These are phyloP conservation scores for Leccinum barrowsii DNA, from an alignment of 768 basidiomycete species.

Conservation along the genomic window DNA sequence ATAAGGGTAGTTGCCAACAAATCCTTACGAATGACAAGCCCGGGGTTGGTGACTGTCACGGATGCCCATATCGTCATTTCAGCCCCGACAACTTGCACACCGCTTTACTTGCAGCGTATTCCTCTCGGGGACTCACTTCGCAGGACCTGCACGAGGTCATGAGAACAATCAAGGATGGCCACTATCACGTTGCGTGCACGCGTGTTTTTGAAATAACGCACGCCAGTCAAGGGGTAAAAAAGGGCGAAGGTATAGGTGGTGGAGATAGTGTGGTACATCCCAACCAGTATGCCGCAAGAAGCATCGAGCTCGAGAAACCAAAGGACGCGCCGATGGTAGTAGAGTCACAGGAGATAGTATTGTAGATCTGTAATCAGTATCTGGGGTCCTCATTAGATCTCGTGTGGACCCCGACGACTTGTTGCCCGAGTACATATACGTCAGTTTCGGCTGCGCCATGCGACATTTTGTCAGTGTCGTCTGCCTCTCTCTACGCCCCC, in stretches of 20 bases:
- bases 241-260: slow-evolving; percentile 83
- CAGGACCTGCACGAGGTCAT: slow-evolving; percentile 81
- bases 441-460: slow-evolving; percentile 5
- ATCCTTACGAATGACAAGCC: slow-evolving; percentile 74
- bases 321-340: slow-evolving; percentile 42
- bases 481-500: slow-evolving; percentile 15
- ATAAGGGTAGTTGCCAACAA: slow-evolving; percentile 70
- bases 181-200: slow-evolving; percentile 96
- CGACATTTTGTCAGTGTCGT: slow-evolving; percentile 28
- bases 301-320: slow-evolving; percentile 59
- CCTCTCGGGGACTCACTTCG: slow-evolving; percentile 57
- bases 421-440: slow-evolving; percentile 2
- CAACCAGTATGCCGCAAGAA: slow-evolving; percentile 80
- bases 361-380: slow-evolving; percentile 13
- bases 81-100: slow-evolving; percentile 77
- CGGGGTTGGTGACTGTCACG: slow-evolving; percentile 64
- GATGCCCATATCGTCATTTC: slow-evolving; percentile 93
- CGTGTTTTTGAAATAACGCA: slow-evolving; percentile 96
- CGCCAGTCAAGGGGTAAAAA: slow-evolving; percentile 62
- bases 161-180: slow-evolving; percentile 68
- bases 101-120: slow-evolving; percentile 67
- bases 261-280: slow-evolving; percentile 93
- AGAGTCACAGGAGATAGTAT: slow-evolving; percentile 17
- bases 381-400: slow-evolving; percentile 13
- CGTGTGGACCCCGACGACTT: slow-evolving; percentile 14